These are phyloP conservation scores for Immersiporthe knoxdaviesiana DNA, from an alignment of 2,329 filamentous ascomycete genomes.

Conservation along the genomic window DNA sequence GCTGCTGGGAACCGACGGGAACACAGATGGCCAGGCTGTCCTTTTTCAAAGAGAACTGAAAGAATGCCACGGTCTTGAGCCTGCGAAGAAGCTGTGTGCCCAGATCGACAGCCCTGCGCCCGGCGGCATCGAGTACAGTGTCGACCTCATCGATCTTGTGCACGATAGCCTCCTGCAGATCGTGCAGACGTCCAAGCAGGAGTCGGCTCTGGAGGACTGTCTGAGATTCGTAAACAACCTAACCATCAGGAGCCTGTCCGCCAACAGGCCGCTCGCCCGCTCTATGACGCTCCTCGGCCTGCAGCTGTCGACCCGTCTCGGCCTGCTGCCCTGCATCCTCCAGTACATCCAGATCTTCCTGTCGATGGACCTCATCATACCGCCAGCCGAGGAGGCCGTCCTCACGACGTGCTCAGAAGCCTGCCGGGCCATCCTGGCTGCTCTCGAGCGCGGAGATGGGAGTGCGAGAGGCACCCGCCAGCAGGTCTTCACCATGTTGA, in stretches of 20 bases:
- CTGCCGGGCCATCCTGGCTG: constrained; percentile 14
- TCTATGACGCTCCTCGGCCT: constrained; percentile 32
- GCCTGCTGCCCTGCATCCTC: constrained; percentile 28
- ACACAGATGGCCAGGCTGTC: constrained; percentile 1
- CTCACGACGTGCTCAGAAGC: background rate
- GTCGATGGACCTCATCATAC: constrained; percentile 9
- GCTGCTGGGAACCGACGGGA: background rate
- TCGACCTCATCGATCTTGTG: constrained; percentile 9
- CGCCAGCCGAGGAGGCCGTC: background rate
- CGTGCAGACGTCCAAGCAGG: background rate
- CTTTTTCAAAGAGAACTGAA: constrained; percentile 26
- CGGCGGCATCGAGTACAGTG: background rate
- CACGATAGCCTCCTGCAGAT: constrained; percentile 28
- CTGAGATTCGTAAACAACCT: constrained; percentile 49
- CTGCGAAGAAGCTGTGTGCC: constrained; percentile 36
- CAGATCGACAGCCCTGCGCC: constrained; percentile 21
- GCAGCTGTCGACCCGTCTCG: constrained; percentile 22
- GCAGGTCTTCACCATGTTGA: constrained; percentile 32
- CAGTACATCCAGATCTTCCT: constrained; percentile 31
- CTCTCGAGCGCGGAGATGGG: constrained; percentile 19
- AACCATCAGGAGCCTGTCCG: constrained; percentile 38
- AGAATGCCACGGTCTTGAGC: constrained; percentile 22
- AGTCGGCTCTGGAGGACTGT: constrained; percentile 17
- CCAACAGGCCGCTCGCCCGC: constrained; percentile 25
- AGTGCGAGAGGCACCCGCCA: constrained; percentile 21